These are phyloP conservation scores for Globisporangium paroecandrum DNA, from an alignment of 352 stramenopile species.

Conservation along the genomic window DNA sequence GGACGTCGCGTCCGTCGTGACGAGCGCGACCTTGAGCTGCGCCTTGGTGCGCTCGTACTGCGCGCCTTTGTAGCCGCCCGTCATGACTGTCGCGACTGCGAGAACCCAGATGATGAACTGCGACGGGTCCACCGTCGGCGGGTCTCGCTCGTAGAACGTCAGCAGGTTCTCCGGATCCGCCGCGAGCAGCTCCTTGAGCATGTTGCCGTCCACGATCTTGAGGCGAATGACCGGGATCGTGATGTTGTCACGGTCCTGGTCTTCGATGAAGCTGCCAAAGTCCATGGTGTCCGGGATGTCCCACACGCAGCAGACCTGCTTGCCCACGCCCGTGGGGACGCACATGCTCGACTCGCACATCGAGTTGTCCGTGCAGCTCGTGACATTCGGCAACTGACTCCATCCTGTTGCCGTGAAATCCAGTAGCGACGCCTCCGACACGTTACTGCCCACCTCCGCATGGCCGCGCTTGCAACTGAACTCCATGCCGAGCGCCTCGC, in stretches of 20 bases:
- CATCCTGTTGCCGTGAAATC: constrained; percentile 28
- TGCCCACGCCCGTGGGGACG: constrained; percentile 45
- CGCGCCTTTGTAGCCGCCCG: constrained; percentile 70
- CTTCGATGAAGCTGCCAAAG: constrained; percentile 35
- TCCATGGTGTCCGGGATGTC: constrained; percentile 74
- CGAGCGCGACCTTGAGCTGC: constrained; percentile 47
- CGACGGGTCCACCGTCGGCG: constrained; percentile 53
- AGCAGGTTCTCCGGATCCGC: constrained; percentile 20
- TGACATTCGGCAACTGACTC: constrained; percentile 35
- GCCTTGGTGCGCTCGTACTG: constrained; percentile 62
- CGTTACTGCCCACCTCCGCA: constrained; percentile 22
- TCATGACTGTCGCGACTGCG: constrained; percentile 67
- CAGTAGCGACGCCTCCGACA: constrained; percentile 25
- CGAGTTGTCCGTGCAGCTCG: constrained; percentile 35
- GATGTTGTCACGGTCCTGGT: constrained; percentile 39
- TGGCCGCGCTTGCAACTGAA: constrained; percentile 55
- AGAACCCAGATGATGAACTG: constrained; percentile 76
- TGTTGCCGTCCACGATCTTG: constrained; percentile 52
- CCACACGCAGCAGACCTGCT: constrained; percentile 78
- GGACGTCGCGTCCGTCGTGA: constrained; percentile 45
- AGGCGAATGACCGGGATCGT: constrained; percentile 70
- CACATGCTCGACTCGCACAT: constrained; percentile 60
- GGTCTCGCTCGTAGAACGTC: constrained; percentile 63
- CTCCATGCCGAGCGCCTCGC: constrained; percentile 42
- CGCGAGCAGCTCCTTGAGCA: constrained; percentile 44